These are phyloP conservation scores for Hypoxylon sp. DNA, from an alignment of 2,329 filamentous ascomycete species.

Conservation along the genomic window DNA sequence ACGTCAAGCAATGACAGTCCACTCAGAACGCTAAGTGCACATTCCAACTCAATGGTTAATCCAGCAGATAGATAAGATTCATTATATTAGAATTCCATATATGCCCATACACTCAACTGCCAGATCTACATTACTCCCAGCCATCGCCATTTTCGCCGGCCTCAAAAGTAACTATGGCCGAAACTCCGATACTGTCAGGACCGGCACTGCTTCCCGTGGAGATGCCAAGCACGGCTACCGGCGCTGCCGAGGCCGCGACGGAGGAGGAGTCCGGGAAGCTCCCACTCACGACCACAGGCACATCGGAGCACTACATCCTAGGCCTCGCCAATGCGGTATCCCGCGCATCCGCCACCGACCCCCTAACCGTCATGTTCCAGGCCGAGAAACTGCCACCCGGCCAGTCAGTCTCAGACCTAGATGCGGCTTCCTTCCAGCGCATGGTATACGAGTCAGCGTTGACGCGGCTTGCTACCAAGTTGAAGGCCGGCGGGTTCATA, in stretches of 20 bases:
- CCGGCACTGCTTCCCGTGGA: constrained; percentile 6
- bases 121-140: not conserved
- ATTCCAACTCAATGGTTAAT: too few species aligned
- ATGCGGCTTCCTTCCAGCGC: constrained; percentile 10
- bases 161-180: constrained; percentile 12
- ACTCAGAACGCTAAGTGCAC: not conserved
- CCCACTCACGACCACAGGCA: constrained; percentile 33
- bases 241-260: not conserved
- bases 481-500: constrained; percentile 36
- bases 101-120: not conserved
- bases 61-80: not conserved
- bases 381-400: constrained; percentile 26
- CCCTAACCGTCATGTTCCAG: constrained; percentile 28
- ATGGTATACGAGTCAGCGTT: constrained; percentile 10
- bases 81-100: not conserved
- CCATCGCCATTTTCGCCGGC: not conserved
- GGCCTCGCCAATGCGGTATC: constrained; percentile 25
- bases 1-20: not conserved
- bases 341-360: constrained; percentile 27
- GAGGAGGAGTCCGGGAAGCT: not conserved
- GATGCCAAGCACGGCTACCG: not conserved
- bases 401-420: constrained; percentile 10
- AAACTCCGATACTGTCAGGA: constrained; percentile 19
- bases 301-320: constrained; percentile 31
- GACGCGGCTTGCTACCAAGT: constrained; percentile 18